Evolutionary conservation across 2,329 filamentous ascomycete genomes (phyloP), one percentile per base, ranked within the genome.

Genomic region (Aspergillus neoniger): DNA sequence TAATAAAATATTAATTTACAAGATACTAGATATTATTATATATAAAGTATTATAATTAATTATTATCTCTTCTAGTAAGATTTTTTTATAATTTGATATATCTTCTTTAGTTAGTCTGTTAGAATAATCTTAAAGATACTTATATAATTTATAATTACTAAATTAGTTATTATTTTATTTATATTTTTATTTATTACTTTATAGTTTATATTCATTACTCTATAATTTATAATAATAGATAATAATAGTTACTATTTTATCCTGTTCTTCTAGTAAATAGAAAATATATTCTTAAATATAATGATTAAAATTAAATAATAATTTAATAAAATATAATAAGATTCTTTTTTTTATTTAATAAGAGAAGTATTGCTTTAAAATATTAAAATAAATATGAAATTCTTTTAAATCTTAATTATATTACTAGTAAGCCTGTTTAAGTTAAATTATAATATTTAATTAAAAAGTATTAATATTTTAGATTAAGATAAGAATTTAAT

Each of bases 341-440:
- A 32, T 23, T 56, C 15, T 17, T 30, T 47, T 56, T 39, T 36
- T 19, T 2, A 2, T 15, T 7, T 47, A 30, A 2, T 38, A 3
- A 19, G 19, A n/a, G 21, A 48, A 56, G 25, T 55, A 55, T 36
- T 48, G 21, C 30, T 56, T 15, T 47, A 48, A 49, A 5, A 56
- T 56, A 47, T 32, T 36, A 30, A 56, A 21, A 56, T 56, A 56
- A 32, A 25, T 56, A 56, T 56, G 32, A 48, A 56, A 47, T 17
- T 56, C 10, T 56, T 19, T 6, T 25, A 32, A 14, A 49, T 48
- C 15, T 49, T 56, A 17, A 2, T 38, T 49, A 32, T 32, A 30
- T 17, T 50, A 50, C 28, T 51, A 43, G 9, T 49, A 50, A 21
- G 7, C 12, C 5, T 50, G 28, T 39, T 57, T 32, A 25, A 57